phyloP scores from a whole-genome alignment of 192 early-diverging fungal genomes.

The Entomortierella chlamydospora region DNA sequence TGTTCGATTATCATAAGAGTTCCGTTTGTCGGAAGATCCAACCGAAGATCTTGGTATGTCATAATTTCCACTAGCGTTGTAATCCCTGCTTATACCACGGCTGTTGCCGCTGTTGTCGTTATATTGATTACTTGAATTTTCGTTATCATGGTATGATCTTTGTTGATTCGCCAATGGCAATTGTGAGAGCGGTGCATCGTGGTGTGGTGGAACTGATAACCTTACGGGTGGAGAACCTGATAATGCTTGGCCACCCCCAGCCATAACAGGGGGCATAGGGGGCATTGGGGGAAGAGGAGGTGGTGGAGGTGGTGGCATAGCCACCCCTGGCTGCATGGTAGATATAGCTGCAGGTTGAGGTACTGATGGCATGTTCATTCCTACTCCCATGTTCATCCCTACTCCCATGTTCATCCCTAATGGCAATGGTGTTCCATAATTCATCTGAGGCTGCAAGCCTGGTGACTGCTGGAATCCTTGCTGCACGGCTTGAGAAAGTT shows the following conservation, averaged over 20 bases:
- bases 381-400: neutral
- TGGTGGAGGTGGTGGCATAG: slow-evolving; percentile 18
- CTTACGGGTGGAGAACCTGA: neutral
- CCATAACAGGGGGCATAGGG: neutral
- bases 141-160: slow-evolving; percentile 15
- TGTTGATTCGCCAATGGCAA: slow-evolving; percentile 15
- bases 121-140: neutral
- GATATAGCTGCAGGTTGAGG: neutral
- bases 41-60: slow-evolving; percentile 2
- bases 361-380: slow-evolving; percentile 13
- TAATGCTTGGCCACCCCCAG: neutral
- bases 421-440: neutral
- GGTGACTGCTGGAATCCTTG: slow-evolving; percentile 11
- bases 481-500: slow-evolving; percentile 31
- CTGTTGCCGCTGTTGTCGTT: neutral
- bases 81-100: slow-evolving; percentile 1
- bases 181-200: neutral
- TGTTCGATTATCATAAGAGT: slow-evolving; percentile 11
- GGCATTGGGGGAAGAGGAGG: slow-evolving; percentile 10
- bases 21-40: neutral
- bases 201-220: slow-evolving; percentile 2
- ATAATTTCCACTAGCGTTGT: neutral
- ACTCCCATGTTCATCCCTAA: neutral
- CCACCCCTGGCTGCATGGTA: neutral
- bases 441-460: slow-evolving; percentile 1